Evolutionary conservation across 805 yeast species (phyloP), one percentile per base, ranked within the genome.

Genomic region (Debaryomyces hansenii): DNA sequence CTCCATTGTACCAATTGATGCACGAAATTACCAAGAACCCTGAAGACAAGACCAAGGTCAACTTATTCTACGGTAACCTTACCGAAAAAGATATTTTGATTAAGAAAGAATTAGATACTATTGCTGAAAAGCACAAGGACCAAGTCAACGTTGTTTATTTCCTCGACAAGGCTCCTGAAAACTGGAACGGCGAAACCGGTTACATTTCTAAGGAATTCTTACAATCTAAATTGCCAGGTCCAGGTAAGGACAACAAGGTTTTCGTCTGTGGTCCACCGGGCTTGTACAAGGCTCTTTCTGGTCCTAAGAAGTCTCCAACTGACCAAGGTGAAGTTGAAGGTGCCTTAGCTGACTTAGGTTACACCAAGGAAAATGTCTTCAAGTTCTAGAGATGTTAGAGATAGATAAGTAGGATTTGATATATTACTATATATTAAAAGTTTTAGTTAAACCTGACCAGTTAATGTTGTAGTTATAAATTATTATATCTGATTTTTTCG

Each of bases 181-280:
- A 64, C 45, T 78, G 80, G 72, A 66, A 73, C 14, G 90, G 90
- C 41, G 66, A 79, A 52, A 69, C 72, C 37, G 99, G 99, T 44
- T 86, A 66, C 78, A 86, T 94, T 63, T 69, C 86, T 65, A 83
- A 85, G 72, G 96, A 87, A 7, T 83, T 76, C 69, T 74, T 92
- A 64, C 63, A 74, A 53, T 64, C 73, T 49, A 70, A 80, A 66
- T 69, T 88, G 54, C 83, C 92, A 48, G 75, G 78, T 54, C 85
- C 97, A 31, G 42, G 47, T 37, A 76, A 70, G 41, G 86, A 82
- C 47, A 50, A 60, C 46, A 80, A 84, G 68, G 79, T 91, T 48
- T 92, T 87, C 58, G 87, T 92, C 47, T 94, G 99, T 70, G 99
- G 99, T 46, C 99, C 99, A 49, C 96, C 96, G 61, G 87, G 87